Evolutionary conservation across 768 basidiomycete genomes (phyloP).

Genomic region (Roridomyces roridus): DNA sequence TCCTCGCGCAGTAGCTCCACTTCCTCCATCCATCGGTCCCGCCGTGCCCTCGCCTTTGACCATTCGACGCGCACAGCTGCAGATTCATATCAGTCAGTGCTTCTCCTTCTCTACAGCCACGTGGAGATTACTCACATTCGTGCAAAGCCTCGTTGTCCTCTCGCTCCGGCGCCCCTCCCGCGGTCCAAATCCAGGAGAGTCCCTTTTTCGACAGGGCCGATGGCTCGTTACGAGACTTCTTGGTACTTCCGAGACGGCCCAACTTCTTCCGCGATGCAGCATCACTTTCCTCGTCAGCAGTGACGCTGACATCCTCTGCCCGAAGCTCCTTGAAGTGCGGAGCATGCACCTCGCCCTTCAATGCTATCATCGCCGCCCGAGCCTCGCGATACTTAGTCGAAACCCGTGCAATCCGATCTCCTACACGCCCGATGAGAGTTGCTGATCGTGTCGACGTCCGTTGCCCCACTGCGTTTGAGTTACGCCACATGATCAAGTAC

Average conservation of each 20-base stretch:
- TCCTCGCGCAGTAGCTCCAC: slow-evolving; percentile 27
- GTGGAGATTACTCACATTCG: slow-evolving; percentile 14
- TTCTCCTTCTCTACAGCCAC: no score
- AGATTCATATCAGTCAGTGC: no score
- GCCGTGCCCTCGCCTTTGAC: no score
- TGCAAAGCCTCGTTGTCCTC: slow-evolving; percentile 4
- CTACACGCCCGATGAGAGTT: slow-evolving; percentile 7
- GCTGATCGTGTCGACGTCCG: background rate
- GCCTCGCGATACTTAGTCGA: no score
- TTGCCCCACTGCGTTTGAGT: no score
- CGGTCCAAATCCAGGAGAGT: slow-evolving; percentile 20
- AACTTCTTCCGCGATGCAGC: no score
- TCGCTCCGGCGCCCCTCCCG: background rate
- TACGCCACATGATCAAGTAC: no score
- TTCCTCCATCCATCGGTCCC: slow-evolving; percentile 28
- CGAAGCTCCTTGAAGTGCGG: no score
- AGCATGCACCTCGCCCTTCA: no score
- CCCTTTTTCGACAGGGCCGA: background rate
- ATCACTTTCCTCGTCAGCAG: background rate
- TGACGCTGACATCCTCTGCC: background rate
- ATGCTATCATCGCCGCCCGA: no score
- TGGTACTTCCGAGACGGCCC: background rate
- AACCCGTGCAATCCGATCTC: background rate
- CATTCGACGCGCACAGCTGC: no score
- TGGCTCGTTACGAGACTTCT: background rate